phyloP scores from a whole-genome alignment of 495 filamentous ascomycete genomes.

The Aspergillus indologenus region DNA sequence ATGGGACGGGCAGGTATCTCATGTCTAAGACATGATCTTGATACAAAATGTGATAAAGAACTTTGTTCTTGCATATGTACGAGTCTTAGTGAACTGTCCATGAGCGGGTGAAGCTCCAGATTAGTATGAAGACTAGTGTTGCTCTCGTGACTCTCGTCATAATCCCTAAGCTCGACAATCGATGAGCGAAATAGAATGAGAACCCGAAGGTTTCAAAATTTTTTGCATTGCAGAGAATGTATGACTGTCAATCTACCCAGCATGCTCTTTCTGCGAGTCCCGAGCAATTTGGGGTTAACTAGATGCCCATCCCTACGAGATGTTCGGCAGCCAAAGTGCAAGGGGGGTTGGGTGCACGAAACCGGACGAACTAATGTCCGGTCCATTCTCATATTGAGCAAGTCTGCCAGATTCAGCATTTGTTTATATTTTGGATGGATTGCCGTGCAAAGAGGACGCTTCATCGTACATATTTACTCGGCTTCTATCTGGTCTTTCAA shows the following conservation, averaged over 20 bases:
- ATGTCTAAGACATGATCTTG: background rate
- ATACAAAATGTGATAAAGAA: background rate
- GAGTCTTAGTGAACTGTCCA: background rate
- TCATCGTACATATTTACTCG: background rate
- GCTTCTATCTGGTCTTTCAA: too few species aligned
- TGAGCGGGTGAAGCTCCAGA: too few species aligned
- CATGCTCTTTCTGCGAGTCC: background rate
- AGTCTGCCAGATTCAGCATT: background rate
- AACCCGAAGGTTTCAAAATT: too few species aligned
- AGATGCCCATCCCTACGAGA: too few species aligned
- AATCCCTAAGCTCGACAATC: too few species aligned
- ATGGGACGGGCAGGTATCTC: slow-evolving; percentile 24
- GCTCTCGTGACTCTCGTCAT: too few species aligned
- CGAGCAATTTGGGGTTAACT: background rate
- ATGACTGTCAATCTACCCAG: background rate
- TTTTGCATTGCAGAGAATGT: background rate
- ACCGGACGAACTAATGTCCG: slow-evolving; percentile 6
- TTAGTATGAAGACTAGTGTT: too few species aligned
- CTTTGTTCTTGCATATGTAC: background rate
- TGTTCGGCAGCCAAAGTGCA: too few species aligned
- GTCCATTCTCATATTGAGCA: background rate
- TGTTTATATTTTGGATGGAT: background rate
- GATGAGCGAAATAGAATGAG: too few species aligned
- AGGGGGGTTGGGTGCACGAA: too few species aligned
- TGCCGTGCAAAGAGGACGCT: background rate